Percentiles rank a stretch among this genome's conserved stretches.
These are phyloP conservation scores for Carex pumila DNA, from an alignment of 176 grass and related monocot genomes.

Conservation along the genomic window DNA sequence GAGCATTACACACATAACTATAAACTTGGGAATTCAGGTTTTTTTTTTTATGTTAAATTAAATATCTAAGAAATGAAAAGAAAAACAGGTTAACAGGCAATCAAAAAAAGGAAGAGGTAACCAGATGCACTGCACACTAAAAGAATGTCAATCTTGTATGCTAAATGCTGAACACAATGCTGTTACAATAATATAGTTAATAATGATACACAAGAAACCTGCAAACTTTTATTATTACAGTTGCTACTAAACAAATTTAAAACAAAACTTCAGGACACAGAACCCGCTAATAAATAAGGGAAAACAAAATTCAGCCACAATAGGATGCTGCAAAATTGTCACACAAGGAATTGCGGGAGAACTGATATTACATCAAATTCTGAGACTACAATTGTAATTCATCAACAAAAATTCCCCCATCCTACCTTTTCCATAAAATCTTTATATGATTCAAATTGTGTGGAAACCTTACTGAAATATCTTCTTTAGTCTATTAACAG, in stretches of 20 bases:
- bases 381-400: background rate
- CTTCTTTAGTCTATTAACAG: conserved; percentile 75
- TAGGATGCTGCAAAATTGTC: background rate
- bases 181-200: conserved; percentile 9
- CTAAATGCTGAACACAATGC: background rate
- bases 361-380: background rate
- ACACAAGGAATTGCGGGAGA: background rate
- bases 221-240: background rate
- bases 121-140: background rate
- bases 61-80: background rate
- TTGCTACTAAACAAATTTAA: background rate
- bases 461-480: conserved; percentile 52
- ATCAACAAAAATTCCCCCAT: background rate
- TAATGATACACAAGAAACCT: conserved; percentile 13
- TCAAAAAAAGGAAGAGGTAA: background rate
- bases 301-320: conserved; percentile 3
- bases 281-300: background rate
- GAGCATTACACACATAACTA: background rate
- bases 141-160: background rate
- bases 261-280: background rate
- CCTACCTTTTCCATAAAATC: background rate
- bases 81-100: background rate
- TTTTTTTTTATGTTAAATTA: background rate
- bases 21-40: background rate
- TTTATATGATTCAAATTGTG: background rate